Percentiles rank a stretch among this genome's conserved stretches.
phyloP scores from a whole-genome alignment of 768 basidiomycete species.

The Pleurotus citrinopileatus region DNA sequence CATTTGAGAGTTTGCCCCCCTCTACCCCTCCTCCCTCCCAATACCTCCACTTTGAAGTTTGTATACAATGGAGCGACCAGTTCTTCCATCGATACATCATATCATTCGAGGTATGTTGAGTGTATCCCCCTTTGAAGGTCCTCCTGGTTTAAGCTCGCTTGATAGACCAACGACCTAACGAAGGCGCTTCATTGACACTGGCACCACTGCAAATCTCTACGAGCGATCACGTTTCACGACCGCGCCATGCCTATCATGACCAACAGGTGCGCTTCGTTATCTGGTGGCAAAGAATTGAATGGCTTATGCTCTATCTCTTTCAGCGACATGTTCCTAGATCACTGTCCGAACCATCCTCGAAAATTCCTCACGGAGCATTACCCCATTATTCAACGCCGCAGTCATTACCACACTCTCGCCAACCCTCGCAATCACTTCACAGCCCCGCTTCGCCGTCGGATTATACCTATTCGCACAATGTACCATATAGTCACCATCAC shows the following conservation, averaged over 20 bases:
- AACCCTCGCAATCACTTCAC: background rate
- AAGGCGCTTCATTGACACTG: slow-evolving; percentile 5
- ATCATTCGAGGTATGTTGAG: slow-evolving; percentile 2
- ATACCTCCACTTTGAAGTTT: background rate
- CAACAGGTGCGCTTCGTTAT: background rate
- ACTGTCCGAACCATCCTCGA: slow-evolving; percentile 4
- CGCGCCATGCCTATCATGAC: slow-evolving; percentile 7
- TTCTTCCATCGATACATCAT: slow-evolving; percentile 7
- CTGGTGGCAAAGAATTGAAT: background rate
- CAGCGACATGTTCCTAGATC: slow-evolving; percentile 8
- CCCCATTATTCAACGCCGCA: background rate
- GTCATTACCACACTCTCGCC: slow-evolving; percentile 9
- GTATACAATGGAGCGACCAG: slow-evolving; percentile 3
- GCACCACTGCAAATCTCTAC: slow-evolving; percentile 8
- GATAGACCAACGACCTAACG: slow-evolving; percentile 4
- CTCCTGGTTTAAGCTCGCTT: background rate
- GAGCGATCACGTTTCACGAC: slow-evolving; percentile 8
- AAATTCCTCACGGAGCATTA: background rate
- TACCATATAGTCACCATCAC: background rate
- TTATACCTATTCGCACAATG: slow-evolving; percentile 2
- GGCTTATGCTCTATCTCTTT: background rate
- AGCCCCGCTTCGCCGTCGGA: background rate
- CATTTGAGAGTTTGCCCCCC: background rate
- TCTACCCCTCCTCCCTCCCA: background rate
- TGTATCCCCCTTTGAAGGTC: background rate